Evolutionary conservation across 345 rosid species (phyloP), one percentile per base, ranked within the genome.

Genomic region (Jatropha curcas): DNA sequence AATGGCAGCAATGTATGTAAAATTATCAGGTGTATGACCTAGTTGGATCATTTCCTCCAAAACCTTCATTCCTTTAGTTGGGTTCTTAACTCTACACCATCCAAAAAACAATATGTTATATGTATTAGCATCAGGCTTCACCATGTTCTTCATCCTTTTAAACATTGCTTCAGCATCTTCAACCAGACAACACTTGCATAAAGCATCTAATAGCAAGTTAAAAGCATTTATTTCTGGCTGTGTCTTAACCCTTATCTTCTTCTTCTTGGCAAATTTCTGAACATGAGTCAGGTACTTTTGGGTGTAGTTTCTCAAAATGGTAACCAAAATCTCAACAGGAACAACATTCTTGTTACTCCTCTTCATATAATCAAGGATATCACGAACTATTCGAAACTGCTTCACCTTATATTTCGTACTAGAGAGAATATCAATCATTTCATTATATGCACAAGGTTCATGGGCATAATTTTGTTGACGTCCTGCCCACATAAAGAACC

Each of bases 171-270:
- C 92, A 13, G 90, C 96, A 52, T 92, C 91, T 74, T 87, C 85
- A 1, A 91, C 89, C 73, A 91, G 75, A 78, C 93, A 77, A 76
- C 96, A 91, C 83, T 92, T 92, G 69, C 98, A 95, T 75, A 92
- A 67, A 75, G 97, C 87, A 83, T 95, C 98, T 67, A 92, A 80
- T 52, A 90, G 78, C 86, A 92, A 79, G 74, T 92, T 95, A 13
- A 95, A 83, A 8, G 97, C 94, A 34, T 92, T 93, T 52, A 92
- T 85, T 83, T 95, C 98, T 0, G 94, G 94, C 78, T 90, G 98
- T 0, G 92, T 95, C 86, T 89, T 92, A 74, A 91, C 92, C 84
- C 90, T 86, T 71, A 91, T 85, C 83, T 84, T 86, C 89, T 91
- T 95, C 87, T 86, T 88, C 82, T 88, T 90, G 0, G 97, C 94